Evolutionary conservation across 1,284 basidiomycete species (phyloP).

Genomic region (Inonotus obliquus): DNA sequence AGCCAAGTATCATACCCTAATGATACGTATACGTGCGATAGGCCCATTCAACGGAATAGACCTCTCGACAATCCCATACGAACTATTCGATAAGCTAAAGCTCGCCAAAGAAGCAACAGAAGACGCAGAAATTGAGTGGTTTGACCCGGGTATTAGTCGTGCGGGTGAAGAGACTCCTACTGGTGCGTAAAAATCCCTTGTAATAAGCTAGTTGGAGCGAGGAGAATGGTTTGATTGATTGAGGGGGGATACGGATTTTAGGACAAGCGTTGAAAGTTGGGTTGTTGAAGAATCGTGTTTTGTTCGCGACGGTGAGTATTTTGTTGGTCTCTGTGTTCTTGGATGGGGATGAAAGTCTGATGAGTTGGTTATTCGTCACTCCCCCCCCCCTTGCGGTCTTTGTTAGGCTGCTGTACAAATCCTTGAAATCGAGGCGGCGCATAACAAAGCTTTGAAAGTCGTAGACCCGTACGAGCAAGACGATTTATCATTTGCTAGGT

Average conservation of each 20-base stretch:
- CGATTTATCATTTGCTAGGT: neutral
- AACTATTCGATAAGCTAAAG: constrained; percentile 10
- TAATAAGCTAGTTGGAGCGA: too few relatives aligned
- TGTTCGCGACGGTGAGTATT: constrained; percentile 11
- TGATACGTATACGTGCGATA: neutral
- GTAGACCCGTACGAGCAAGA: constrained; percentile 5
- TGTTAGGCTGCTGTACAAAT: constrained; percentile 8
- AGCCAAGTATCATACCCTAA: neutral
- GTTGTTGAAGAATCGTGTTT: constrained; percentile 11
- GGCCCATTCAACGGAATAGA: constrained; percentile 9
- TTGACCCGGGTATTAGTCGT: constrained; percentile 7
- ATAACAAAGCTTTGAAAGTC: constrained; percentile 1
- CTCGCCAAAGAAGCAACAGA: constrained; percentile 8
- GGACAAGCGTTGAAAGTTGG: constrained; percentile 14
- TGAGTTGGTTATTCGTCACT: too few relatives aligned
- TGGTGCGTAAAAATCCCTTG: neutral
- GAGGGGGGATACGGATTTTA: too few relatives aligned
- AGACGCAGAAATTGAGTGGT: constrained; percentile 15
- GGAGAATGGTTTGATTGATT: neutral
- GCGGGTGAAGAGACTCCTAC: neutral
- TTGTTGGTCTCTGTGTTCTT: too few relatives aligned
- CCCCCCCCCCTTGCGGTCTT: too few relatives aligned
- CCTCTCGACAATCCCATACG: constrained; percentile 7
- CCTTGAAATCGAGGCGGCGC: constrained; percentile 10
- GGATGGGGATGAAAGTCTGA: too few relatives aligned